Conservation (phyloP, 1,139 yeast species). For the Candida sanyaensis region DNA sequence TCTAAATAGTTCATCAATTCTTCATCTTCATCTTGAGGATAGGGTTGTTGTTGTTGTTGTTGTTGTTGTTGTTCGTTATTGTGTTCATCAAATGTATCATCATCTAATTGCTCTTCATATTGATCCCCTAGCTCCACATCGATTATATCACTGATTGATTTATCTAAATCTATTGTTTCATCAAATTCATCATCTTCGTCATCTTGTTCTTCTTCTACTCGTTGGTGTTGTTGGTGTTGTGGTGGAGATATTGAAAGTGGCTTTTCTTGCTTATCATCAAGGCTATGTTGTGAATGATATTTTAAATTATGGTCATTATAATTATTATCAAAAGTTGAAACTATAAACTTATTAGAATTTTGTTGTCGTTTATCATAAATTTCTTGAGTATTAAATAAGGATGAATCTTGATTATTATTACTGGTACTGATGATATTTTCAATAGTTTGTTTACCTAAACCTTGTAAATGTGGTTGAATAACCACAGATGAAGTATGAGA, state of each 20-base stretch:
- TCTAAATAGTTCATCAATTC: slow-evolving; percentile 20
- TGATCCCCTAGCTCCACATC: slow-evolving; percentile 3
- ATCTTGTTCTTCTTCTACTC: background rate
- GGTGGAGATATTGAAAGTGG: no score
- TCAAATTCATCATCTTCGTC: background rate
- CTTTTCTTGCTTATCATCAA: no score
- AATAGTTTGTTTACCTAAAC: slow-evolving; percentile 32
- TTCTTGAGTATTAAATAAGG: slow-evolving; percentile 33
- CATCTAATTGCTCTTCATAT: background rate
- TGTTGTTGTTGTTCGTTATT: background rate
- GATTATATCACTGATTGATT: slow-evolving; percentile 1
- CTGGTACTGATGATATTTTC: slow-evolving; percentile 24
- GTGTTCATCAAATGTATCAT: background rate
- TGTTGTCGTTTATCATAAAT: slow-evolving; percentile 39
- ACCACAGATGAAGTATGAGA: slow-evolving; percentile 31
- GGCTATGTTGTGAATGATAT: background rate
- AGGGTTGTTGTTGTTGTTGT: no score
- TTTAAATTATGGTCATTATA: slow-evolving; percentile 22
- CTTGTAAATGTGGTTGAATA: slow-evolving; percentile 27
- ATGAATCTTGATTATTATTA: slow-evolving; percentile 19
- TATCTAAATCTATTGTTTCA: slow-evolving; percentile 2
- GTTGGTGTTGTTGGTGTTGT: background rate
- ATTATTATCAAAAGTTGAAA: slow-evolving; percentile 29
- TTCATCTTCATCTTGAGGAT: slow-evolving; percentile 13
- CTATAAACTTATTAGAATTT: slow-evolving; percentile 20